Percentiles rank a stretch among this genome's conserved stretches.
These are phyloP conservation scores for Geosmithia morbida DNA, from an alignment of 2,329 filamentous ascomycete species.

Conservation along the genomic window DNA sequence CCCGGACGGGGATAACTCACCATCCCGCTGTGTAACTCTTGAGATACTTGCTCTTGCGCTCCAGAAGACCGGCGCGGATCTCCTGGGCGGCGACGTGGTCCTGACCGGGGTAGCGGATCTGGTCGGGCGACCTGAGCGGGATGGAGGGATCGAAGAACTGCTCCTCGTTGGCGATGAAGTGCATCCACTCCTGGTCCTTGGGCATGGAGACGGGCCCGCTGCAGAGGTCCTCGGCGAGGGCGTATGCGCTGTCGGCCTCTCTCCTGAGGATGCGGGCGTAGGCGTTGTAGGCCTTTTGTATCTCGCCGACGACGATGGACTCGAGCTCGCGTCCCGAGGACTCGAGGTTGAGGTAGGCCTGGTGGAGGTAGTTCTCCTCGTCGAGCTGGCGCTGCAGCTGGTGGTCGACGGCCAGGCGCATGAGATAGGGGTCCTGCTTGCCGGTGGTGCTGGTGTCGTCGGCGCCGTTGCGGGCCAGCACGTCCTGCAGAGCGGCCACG, in stretches of 20 bases:
- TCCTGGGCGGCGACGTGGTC: conserved; percentile 71
- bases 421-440: conserved; percentile 83
- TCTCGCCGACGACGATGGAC: conserved; percentile 90
- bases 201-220: conserved; percentile 83
- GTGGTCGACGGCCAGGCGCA: conserved; percentile 73
- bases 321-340: conserved; percentile 89
- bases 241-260: conserved; percentile 71
- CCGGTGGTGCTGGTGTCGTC: conserved; percentile 61
- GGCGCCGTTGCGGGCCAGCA: conserved; percentile 62
- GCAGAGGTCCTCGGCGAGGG: conserved; percentile 66
- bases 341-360: conserved; percentile 92
- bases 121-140: conserved; percentile 62
- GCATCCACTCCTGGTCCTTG: conserved; percentile 81
- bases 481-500: conserved; percentile 69
- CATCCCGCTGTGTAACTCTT: conserved; percentile 96
- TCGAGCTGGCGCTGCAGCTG: conserved; percentile 88
- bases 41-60: conserved; percentile 96
- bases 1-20: conserved; percentile 36
- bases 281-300: conserved; percentile 94
- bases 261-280: conserved; percentile 84
- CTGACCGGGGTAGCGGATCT: conserved; percentile 84
- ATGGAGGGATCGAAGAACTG: conserved; percentile 78
- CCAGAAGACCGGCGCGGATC: conserved; percentile 78
- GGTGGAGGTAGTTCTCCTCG: conserved; percentile 93
- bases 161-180: conserved; percentile 66